A percentile compares a stretch with the other conserved stretches of the same genome.
Evolutionary conservation across 106 monocot genomes (phyloP).

Genomic region (Acorus gramineus): DNA sequence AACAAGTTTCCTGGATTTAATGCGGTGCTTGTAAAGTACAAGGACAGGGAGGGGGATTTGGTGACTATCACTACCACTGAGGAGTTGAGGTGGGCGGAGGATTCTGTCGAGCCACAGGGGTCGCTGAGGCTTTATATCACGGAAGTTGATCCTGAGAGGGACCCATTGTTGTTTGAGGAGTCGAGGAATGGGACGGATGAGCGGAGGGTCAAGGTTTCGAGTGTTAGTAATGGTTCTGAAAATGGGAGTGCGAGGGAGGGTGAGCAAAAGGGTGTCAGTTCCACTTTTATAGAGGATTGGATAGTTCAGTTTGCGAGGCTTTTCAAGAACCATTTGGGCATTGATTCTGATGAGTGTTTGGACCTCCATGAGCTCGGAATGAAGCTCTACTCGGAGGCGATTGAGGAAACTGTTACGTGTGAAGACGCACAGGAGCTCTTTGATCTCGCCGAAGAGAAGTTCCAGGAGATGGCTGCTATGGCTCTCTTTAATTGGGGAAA

Average conservation of each 20-base stretch:
- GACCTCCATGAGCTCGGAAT: constrained; percentile 87
- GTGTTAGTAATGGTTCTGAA: constrained; percentile 12
- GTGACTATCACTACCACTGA: constrained; percentile 80
- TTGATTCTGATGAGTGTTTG: constrained; percentile 67
- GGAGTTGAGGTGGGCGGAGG: constrained; percentile 78
- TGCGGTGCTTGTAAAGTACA: constrained; percentile 72
- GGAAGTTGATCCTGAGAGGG: constrained; percentile 74
- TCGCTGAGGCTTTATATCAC: constrained; percentile 54
- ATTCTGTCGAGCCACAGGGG: constrained; percentile 47
- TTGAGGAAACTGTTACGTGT: constrained; percentile 73
- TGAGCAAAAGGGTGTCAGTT: constrained; percentile 6
- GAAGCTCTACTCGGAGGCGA: constrained; percentile 84
- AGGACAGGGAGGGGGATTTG: constrained; percentile 85
- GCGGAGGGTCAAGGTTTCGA: constrained; percentile 4
- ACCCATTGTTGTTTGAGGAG: constrained; percentile 40
- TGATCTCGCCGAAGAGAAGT: constrained; percentile 52
- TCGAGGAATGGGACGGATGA: constrained; percentile 16
- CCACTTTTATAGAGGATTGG: constrained; percentile 64
- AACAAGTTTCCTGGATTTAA: constrained; percentile 59
- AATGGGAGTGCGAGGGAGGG: constrained; percentile 29
- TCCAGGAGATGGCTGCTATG: constrained; percentile 91
- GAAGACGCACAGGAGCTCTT: constrained; percentile 78
- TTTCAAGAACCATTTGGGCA: constrained; percentile 77
- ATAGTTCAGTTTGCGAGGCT: constrained; percentile 72
- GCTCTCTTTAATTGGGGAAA: constrained; percentile 96